Conservation (phyloP, 768 basidiomycete species). For the Calocera viscosa region DNA sequence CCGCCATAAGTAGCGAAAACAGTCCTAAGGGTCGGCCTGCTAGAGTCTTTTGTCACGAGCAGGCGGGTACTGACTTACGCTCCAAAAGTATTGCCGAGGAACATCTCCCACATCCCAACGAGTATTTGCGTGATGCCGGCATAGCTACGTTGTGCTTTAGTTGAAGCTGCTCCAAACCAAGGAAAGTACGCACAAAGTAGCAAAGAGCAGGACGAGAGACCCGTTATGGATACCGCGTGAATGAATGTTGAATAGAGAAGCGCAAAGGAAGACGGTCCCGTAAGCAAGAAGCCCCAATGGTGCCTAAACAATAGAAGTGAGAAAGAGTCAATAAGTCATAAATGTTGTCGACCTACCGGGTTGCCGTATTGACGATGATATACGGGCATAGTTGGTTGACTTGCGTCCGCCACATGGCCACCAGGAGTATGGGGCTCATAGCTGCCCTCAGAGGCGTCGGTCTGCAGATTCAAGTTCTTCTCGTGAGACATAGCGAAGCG, state of each 20-base stretch:
- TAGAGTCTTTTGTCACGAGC: not conserved
- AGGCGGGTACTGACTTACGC: not conserved
- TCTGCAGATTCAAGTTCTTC: not conserved
- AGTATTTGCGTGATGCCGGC: not conserved
- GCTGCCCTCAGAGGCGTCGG: not conserved
- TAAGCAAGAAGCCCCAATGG: not conserved
- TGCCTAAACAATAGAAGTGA: not conserved
- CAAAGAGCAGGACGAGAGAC: not conserved
- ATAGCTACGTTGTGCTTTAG: not conserved
- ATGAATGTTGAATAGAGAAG: not conserved
- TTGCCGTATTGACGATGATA: constrained; percentile 6
- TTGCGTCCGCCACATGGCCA: not conserved
- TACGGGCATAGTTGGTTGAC: not conserved
- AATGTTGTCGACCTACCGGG: not conserved
- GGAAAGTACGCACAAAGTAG: not conserved
- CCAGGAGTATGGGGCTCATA: constrained; percentile 2
- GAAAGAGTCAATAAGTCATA: not conserved
- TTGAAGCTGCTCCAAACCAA: not conserved
- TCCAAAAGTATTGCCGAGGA: constrained; percentile 1
- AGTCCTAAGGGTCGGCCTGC: not conserved
- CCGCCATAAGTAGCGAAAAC: constrained; percentile 4
- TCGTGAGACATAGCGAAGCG: not conserved
- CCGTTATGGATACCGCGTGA: not conserved
- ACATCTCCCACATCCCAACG: constrained; percentile 8
- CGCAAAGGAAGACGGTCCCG: not conserved